A percentile compares a stretch with the other conserved stretches of the same genome.
phyloP scores from a whole-genome alignment of 225 moss, liverwort and hornwort species.

The Climacium dendroides region DNA sequence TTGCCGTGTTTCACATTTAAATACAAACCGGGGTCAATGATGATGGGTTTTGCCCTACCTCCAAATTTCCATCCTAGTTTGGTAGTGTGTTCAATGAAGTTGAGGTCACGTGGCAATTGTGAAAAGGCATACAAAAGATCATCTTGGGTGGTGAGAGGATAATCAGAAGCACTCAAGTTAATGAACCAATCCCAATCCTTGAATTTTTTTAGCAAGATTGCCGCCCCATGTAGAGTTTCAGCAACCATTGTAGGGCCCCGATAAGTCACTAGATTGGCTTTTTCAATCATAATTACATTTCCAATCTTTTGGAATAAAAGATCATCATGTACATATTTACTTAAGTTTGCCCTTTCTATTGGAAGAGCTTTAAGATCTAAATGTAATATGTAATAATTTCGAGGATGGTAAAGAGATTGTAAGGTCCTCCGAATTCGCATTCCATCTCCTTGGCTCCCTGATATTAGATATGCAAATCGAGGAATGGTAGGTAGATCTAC shows the following conservation, averaged over 20 bases:
- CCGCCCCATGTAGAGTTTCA: background rate
- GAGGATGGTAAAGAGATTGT: slow-evolving; percentile 79
- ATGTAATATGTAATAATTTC: slow-evolving; percentile 68
- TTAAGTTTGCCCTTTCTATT: slow-evolving; percentile 45
- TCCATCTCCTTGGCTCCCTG: slow-evolving; percentile 53
- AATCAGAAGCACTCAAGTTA: background rate
- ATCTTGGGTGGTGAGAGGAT: background rate
- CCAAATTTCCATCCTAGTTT: background rate
- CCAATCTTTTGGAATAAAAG: slow-evolving; percentile 26
- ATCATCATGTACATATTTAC: slow-evolving; percentile 26
- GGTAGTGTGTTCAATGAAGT: background rate
- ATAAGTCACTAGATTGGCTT: background rate
- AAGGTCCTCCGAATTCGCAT: slow-evolving; percentile 43
- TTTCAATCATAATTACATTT: slow-evolving; percentile 45
- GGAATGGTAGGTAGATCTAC: slow-evolving; percentile 27
- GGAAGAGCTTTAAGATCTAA: slow-evolving; percentile 61
- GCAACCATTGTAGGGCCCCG: background rate
- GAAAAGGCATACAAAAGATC: background rate
- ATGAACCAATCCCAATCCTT: background rate
- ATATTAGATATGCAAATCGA: slow-evolving; percentile 61
- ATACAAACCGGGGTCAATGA: slow-evolving; percentile 60
- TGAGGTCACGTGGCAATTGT: background rate
- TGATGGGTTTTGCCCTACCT: slow-evolving; percentile 50
- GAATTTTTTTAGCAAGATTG: background rate
- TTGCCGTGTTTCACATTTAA: slow-evolving; percentile 50